These are phyloP conservation scores for Kodamaea kakaduensis DNA, from an alignment of 805 yeast species.

Conservation along the genomic window DNA sequence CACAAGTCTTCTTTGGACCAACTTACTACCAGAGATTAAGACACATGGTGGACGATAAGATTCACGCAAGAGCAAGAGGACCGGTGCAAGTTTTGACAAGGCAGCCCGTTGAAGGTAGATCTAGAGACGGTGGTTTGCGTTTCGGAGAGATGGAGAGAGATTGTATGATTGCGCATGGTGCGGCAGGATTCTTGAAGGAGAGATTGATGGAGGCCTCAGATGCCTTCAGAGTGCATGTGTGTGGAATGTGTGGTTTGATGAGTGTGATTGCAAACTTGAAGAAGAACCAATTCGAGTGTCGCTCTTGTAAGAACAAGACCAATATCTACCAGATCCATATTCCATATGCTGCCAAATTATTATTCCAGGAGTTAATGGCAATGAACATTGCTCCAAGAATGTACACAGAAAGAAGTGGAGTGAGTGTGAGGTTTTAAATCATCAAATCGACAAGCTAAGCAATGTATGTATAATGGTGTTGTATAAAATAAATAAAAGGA, in stretches of 20 bases:
- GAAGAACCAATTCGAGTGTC: constrained; percentile 97
- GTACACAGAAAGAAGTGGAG: constrained; percentile 71
- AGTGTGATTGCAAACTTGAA: constrained; percentile 94
- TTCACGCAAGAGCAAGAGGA: constrained; percentile 98
- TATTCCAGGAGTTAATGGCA: constrained; percentile 99
- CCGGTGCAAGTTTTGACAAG: constrained; percentile 97
- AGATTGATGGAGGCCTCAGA: constrained; percentile 98
- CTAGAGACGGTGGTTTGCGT: constrained; percentile 98
- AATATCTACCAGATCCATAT: constrained; percentile 96
- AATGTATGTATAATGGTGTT: constrained; percentile 2
- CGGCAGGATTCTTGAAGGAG: constrained; percentile 96
- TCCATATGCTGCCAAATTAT: constrained; percentile 96
- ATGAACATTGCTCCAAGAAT: constrained; percentile 98
- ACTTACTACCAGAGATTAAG: constrained; percentile 97
- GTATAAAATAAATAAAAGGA: constrained; percentile 8
- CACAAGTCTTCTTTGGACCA: constrained; percentile 99
- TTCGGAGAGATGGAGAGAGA: constrained; percentile 99
- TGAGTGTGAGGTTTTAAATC: constrained; percentile 8
- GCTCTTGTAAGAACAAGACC: constrained; percentile 97
- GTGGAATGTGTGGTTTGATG: constrained; percentile 99
- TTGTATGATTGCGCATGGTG: constrained; percentile 99
- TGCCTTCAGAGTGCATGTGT: constrained; percentile 95
- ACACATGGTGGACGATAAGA: constrained; percentile 99
- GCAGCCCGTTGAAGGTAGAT: constrained; percentile 99
- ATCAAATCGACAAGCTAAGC: too few relatives aligned